phyloP scores from a whole-genome alignment of 257 asterid species.

The Echites panduratus region DNA sequence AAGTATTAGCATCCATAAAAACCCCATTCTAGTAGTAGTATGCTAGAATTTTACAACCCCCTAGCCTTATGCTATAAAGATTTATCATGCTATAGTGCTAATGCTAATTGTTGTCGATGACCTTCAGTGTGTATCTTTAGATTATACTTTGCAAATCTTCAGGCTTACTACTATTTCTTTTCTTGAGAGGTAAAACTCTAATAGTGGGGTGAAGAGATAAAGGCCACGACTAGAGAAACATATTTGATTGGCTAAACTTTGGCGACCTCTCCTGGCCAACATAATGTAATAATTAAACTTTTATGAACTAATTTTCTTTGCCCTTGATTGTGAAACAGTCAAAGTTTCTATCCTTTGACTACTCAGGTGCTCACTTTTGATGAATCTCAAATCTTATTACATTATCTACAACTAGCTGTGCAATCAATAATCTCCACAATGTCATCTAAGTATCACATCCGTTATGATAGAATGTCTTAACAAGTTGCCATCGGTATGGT shows the following conservation, averaged over 20 bases:
- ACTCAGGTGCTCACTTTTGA: too few species aligned
- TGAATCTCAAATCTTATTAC: not conserved
- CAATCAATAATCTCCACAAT: not conserved
- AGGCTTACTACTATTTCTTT: not conserved
- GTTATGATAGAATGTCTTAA: not conserved
- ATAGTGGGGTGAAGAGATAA: not conserved
- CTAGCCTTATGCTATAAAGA: too few species aligned
- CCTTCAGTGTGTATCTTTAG: not conserved
- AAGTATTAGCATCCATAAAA: too few species aligned
- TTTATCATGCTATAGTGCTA: too few species aligned
- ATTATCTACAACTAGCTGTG: not conserved
- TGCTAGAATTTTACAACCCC: too few species aligned
- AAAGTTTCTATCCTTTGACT: not conserved
- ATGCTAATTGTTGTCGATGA: not conserved
- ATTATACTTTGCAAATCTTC: not conserved
- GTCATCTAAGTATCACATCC: not conserved
- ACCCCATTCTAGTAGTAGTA: too few species aligned
- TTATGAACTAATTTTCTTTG: not conserved
- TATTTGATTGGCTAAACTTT: not conserved
- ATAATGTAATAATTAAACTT: not conserved
- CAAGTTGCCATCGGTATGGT: not conserved
- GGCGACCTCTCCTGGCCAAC: not conserved
- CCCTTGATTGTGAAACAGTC: not conserved
- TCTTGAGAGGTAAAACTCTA: not conserved
- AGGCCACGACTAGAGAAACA: not conserved